Base-by-base conservation (phyloP, 2,329 filamentous ascomycete species). In the Fusarium denticulatum region DNA sequence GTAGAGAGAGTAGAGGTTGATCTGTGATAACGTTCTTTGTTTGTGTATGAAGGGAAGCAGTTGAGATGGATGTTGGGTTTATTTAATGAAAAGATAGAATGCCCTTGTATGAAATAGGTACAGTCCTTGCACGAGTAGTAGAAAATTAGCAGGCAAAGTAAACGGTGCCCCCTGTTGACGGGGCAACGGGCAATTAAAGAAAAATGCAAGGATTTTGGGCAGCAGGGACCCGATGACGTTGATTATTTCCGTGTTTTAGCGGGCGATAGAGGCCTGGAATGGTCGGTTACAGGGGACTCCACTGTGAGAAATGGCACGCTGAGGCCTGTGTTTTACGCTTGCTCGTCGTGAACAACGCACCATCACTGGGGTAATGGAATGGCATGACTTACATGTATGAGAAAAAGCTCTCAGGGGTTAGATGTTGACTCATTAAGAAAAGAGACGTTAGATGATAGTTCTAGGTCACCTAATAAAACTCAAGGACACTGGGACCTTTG, bases 331-430 rank as follows among this genome's bases (percentile, higher is more conserved):
- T 57, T 64, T 60, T 37, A 42, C 42, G 67, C 50, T 50, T 53
- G 53, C 37, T 39, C 28, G 43, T n/a, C 52, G 69, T 75, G 69
- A 72, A 72, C 72, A 74, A 60, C 64, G 61, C 73, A 77, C 71
- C 73, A 77, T 78, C 64, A 67, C 71, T 69, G 67, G 62, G 71
- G 76, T 69, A 71, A 76, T 72, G 64, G 67, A 67, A 71, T 74
- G 56, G 66, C 64, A 70, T 68, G 67, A 71, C 50, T 60, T 45
- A 7, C 53, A 46, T 50, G 18, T 13, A 28, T 30, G 24, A 40
- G 12, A 30, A 18, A 36, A 39, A 55, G 7, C 15, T 14, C 26
- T 30, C 50, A 57, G 22, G 47, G 52, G 60, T 55, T 60, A 46
- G 36, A 15, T 36, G 37, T 47, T 60, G 49, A 74, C 39, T 74